A percentile compares a stretch with the other conserved stretches of the same genome.
Conservation (phyloP, 495 filamentous ascomycete genomes). For the Margaritispora aquatica region DNA sequence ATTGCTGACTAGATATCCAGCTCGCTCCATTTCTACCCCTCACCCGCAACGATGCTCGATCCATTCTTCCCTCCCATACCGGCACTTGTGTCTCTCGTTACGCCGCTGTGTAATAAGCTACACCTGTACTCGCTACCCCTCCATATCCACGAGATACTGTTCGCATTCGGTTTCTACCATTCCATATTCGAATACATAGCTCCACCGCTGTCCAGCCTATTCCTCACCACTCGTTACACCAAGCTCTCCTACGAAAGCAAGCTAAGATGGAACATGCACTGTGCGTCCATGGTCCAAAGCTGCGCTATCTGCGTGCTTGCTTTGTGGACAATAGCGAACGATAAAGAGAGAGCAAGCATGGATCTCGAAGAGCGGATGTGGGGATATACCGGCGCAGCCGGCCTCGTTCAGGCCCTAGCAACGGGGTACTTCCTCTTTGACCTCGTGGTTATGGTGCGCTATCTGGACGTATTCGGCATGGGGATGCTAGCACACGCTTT, state of each 20-base stretch:
- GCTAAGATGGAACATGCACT: conserved; percentile 93
- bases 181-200: conserved; percentile 67
- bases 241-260: conserved; percentile 58
- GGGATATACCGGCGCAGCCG: conserved; percentile 81
- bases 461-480: conserved; percentile 75
- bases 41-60: conserved; percentile 48
- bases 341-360: conserved; percentile 69
- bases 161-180: conserved; percentile 69
- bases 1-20: neutral
- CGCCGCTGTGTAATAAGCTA: conserved; percentile 51
- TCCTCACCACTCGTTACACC: conserved; percentile 67
- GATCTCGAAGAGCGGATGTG: conserved; percentile 68
- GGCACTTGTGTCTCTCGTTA: conserved; percentile 39
- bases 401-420: conserved; percentile 76
- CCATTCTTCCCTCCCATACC: conserved; percentile 52
- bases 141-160: conserved; percentile 82
- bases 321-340: conserved; percentile 74
- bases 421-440: conserved; percentile 97
- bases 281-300: conserved; percentile 83
- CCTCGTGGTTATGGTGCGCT: conserved; percentile 60
- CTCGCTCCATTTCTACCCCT: neutral
- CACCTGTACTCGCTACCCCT: conserved; percentile 63
- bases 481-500: conserved; percentile 87
- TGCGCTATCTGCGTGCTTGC: conserved; percentile 67
- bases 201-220: conserved; percentile 57